phyloP scores from a whole-genome alignment of 2,329 filamentous ascomycete genomes.

The Fusarium annulatum region DNA sequence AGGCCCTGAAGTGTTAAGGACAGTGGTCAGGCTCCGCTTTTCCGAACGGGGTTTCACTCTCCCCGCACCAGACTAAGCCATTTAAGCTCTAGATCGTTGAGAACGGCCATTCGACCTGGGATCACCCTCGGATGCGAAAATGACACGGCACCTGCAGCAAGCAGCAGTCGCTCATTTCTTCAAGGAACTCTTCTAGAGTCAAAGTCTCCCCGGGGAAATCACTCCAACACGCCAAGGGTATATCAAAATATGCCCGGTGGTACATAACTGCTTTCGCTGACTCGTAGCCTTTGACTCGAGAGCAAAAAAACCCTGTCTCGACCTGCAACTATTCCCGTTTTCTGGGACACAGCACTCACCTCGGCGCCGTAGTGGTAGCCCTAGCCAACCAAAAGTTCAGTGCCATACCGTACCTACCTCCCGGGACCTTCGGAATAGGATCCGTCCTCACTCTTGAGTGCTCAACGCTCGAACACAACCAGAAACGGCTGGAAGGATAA shows the following conservation, averaged over 20 bases:
- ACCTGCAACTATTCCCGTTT: constrained; percentile 1
- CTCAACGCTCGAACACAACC: constrained; percentile 20
- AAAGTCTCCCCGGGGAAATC: constrained; percentile 28
- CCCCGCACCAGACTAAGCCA: constrained; percentile 44
- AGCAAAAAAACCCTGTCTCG: neutral
- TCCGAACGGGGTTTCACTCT: constrained; percentile 42
- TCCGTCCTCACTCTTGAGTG: constrained; percentile 13
- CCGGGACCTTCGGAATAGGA: constrained; percentile 26
- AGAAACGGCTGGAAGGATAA: constrained; percentile 10
- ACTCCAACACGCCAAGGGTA: constrained; percentile 11
- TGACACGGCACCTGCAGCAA: constrained; percentile 33
- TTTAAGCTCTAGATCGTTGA: constrained; percentile 34
- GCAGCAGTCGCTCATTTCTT: neutral
- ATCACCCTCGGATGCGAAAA: constrained; percentile 31
- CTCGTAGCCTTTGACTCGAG: neutral
- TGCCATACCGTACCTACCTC: neutral
- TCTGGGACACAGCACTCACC: neutral
- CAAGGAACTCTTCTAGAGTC: neutral
- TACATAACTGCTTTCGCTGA: neutral
- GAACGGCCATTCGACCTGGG: constrained; percentile 10
- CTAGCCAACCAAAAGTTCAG: neutral
- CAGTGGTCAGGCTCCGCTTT: constrained; percentile 38
- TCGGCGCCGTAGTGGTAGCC: neutral
- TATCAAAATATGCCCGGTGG: neutral
- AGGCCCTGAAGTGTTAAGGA: constrained; percentile 4